phyloP scores from a whole-genome alignment of 495 filamentous ascomycete species.

The Neurospora sp. region DNA sequence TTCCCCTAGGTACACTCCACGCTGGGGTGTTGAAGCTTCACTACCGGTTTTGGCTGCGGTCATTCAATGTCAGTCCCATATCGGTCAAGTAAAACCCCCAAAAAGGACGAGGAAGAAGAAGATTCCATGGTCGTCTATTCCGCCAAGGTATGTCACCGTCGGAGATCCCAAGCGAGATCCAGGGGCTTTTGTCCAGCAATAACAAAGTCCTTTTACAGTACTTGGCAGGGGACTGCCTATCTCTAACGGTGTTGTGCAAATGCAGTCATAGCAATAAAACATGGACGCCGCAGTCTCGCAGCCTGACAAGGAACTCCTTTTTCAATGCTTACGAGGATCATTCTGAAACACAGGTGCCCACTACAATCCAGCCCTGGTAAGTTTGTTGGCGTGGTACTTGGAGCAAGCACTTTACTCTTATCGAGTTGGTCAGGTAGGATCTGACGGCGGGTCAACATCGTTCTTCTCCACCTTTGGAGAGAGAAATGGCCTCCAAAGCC shows the following conservation, averaged over 20 bases:
- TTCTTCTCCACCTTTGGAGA: no score
- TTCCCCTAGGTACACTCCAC: background rate
- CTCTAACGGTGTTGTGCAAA: background rate
- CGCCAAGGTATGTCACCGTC: background rate
- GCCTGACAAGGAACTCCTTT: background rate
- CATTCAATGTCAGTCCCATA: background rate
- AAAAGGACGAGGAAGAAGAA: background rate
- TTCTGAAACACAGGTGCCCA: background rate
- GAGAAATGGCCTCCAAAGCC: no score
- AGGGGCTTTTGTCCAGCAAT: background rate
- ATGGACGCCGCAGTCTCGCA: background rate
- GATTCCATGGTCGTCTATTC: background rate
- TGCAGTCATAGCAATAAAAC: background rate
- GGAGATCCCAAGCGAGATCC: constrained; percentile 9
- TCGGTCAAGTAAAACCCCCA: background rate
- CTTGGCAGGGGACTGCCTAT: background rate
- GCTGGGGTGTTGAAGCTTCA: background rate
- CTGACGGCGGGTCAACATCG: no score
- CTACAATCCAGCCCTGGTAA: background rate
- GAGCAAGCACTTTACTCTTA: no score
- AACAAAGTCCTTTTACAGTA: background rate
- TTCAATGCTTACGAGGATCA: background rate
- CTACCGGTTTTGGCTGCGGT: background rate
- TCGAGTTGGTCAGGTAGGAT: no score
- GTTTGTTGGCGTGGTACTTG: no score